Evolutionary conservation across 805 yeast species (phyloP), one percentile per base, ranked within the genome.

Genomic region (Schizosaccharomyces lindneri): DNA sequence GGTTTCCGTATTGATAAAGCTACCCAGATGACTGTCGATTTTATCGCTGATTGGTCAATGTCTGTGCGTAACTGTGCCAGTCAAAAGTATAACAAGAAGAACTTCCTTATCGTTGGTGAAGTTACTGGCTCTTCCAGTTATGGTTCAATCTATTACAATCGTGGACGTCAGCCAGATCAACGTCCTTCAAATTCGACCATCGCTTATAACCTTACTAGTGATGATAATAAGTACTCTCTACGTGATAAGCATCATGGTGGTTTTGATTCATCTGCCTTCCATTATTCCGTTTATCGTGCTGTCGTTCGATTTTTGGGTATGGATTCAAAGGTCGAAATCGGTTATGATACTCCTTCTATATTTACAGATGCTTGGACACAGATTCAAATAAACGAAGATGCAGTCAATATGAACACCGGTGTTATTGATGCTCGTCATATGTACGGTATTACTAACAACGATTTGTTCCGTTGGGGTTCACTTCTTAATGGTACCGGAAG

Each of bases 1-100:
- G 61, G 61, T n/a, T 41, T 59, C 27, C 61, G 61, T 39, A 41
- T 59, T 27, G 61, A 59, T 32, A 59, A 59, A 36, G 61, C 61
- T 13, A 59, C 61, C 39, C 61, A 59, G 15, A 59, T 59, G 59
- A 59, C 61, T 15, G 61, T 43, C 3, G 61, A 59, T 43, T 59
- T 59, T 59, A 39, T 43, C 24, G 61, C 55, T n/a, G 59, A 39
- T 11, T 59, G 61, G 61, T 39, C 51, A 24, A 43, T n/a, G 27
- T 19, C 5, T 43, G 61, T 59, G 21, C 61, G 55, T 21, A 15
- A 39, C 4, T 59, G 61, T 43, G 61, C 61, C 4, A 17, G 9
- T 1, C 27, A 27, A 27, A 41, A 31, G 27, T 46, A 41, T 41
- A 17, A 27, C n/a, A 59, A 59, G 55, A 24, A 39, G 15, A 43